A percentile compares a stretch with the other conserved stretches of the same genome.
Conservation (phyloP, 2,329 filamentous ascomycete genomes). For the Aspergillus oerlinghausenensis region DNA sequence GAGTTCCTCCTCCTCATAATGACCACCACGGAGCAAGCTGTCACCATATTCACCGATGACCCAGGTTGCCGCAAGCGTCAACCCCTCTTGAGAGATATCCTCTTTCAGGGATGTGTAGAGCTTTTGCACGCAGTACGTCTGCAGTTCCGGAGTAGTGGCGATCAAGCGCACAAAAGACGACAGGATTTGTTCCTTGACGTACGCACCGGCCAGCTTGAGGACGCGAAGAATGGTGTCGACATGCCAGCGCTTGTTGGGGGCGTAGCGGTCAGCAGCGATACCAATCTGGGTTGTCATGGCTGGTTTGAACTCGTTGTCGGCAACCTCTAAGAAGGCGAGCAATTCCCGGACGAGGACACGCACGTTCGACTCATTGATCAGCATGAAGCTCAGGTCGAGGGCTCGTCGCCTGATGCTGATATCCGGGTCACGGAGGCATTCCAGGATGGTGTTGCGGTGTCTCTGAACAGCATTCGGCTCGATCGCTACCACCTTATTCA, state of each 20-base stretch:
- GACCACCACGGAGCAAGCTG: conserved; percentile 77
- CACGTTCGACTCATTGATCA: conserved; percentile 96
- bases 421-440: conserved; percentile 93
- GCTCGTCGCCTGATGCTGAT: conserved; percentile 95
- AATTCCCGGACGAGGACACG: conserved; percentile 89
- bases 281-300: conserved; percentile 98
- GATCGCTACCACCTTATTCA: conserved; percentile 96
- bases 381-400: conserved; percentile 94
- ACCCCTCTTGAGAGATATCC: conserved; percentile 93
- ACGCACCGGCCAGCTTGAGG: conserved; percentile 88
- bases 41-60: conserved; percentile 97
- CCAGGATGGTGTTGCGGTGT: conserved; percentile 94
- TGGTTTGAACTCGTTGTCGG: conserved; percentile 97
- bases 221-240: conserved; percentile 96
- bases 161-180: conserved; percentile 95
- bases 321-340: conserved; percentile 90
- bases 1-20: conserved; percentile 90
- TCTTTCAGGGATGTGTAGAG: conserved; percentile 86
- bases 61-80: conserved; percentile 92
- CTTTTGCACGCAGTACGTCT: conserved; percentile 96
- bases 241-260: conserved; percentile 97
- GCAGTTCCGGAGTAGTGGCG: conserved; percentile 87
- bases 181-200: conserved; percentile 95
- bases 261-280: conserved; percentile 90
- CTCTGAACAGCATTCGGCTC: conserved; percentile 96